Evolutionary conservation across 345 rosid species (phyloP).

Genomic region (Eutrema heterophyllum): DNA sequence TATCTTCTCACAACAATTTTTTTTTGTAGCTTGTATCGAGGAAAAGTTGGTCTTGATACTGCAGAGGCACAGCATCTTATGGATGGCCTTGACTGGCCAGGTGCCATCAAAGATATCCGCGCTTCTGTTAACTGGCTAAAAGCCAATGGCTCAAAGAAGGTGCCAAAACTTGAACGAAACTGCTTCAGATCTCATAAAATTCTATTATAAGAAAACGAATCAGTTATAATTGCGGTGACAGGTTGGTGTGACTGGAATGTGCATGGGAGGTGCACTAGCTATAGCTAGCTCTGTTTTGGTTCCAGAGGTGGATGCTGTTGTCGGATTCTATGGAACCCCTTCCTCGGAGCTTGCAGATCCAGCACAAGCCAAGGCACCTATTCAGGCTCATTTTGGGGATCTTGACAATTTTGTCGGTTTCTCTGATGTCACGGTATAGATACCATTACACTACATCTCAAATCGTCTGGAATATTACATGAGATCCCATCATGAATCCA

Average conservation of each 20-base stretch:
- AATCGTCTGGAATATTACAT: not conserved
- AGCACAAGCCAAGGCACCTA: constrained; percentile 72
- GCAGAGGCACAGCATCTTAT: constrained; percentile 95
- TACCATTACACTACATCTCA: not conserved
- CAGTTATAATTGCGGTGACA: constrained; percentile 1
- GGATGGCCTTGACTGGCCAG: constrained; percentile 94
- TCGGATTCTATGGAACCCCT: constrained; percentile 84
- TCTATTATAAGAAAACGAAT: not conserved
- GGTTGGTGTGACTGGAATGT: constrained; percentile 95
- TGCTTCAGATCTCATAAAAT: not conserved
- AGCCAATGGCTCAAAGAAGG: constrained; percentile 89
- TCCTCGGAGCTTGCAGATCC: constrained; percentile 83
- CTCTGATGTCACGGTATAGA: constrained; percentile 67
- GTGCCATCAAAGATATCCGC: constrained; percentile 79
- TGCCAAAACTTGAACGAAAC: not conserved
- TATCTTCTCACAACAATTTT: not conserved
- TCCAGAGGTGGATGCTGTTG: constrained; percentile 85
- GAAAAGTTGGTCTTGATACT: constrained; percentile 85
- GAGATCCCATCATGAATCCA: not conserved
- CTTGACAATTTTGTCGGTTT: constrained; percentile 79
- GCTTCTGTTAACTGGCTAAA: constrained; percentile 93
- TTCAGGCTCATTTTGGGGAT: constrained; percentile 93
- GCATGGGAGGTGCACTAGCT: constrained; percentile 94
- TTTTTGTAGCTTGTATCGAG: constrained; percentile 66
- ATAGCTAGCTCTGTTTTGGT: constrained; percentile 90